Evolutionary conservation across 164 flowering plant genomes (phyloP).

Genomic region (Malania oleifera): DNA sequence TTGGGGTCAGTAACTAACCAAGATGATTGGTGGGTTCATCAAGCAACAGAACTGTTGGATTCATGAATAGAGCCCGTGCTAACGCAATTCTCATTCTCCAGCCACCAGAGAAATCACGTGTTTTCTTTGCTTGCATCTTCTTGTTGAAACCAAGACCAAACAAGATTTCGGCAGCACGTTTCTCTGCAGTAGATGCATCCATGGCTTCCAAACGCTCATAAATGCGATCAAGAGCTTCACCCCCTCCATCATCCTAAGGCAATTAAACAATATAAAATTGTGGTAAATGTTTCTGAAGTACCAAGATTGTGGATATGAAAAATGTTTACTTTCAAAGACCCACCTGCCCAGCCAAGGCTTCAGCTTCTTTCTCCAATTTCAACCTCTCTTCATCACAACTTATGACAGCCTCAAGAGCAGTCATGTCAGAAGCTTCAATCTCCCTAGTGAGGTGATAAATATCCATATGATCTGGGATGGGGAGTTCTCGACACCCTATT

Average conservation of each 20-base stretch:
- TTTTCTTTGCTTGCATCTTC: slow-evolving; percentile 82
- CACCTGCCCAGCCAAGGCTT: slow-evolving; percentile 68
- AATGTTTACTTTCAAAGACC: slow-evolving; percentile 3
- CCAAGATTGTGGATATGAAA: not conserved
- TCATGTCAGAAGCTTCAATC: slow-evolving; percentile 95
- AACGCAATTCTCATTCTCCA: slow-evolving; percentile 99
- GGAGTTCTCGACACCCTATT: slow-evolving; percentile 83
- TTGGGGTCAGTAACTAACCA: slow-evolving; percentile 32
- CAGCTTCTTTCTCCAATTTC: slow-evolving; percentile 81
- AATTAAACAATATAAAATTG: not conserved
- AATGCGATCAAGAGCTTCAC: slow-evolving; percentile 74
- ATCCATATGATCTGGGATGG: slow-evolving; percentile 98
- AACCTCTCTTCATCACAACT: slow-evolving; percentile 91
- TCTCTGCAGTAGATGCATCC: slow-evolving; percentile 93
- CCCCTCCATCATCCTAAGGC: slow-evolving; percentile 79
- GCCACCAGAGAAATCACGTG: slow-evolving; percentile 95
- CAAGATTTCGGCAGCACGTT: slow-evolving; percentile 93
- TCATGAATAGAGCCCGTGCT: slow-evolving; percentile 87
- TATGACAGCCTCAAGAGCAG: slow-evolving; percentile 87
- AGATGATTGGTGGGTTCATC: slow-evolving; percentile 98
- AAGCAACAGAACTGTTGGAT: slow-evolving; percentile 78
- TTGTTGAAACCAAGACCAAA: slow-evolving; percentile 90
- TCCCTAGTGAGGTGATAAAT: slow-evolving; percentile 79
- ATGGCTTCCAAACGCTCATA: slow-evolving; percentile 91
- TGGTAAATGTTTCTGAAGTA: not conserved